Base-by-base conservation (phyloP, 2,329 filamentous ascomycete genomes). In the Aspergillus latus region DNA sequence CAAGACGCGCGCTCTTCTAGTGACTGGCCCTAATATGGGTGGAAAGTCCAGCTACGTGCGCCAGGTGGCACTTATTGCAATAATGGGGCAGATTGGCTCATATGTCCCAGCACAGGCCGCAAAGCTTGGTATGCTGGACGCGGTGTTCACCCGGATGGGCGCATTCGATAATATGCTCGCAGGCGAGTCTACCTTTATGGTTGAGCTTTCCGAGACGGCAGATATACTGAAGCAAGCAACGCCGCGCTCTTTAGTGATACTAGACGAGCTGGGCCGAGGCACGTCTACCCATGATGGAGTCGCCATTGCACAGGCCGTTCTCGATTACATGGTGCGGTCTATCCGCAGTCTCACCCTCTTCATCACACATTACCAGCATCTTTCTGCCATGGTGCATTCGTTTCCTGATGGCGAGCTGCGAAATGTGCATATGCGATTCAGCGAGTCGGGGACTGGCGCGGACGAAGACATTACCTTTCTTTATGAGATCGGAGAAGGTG, bases 1-100 rank as follows among this genome's bases (percentile, higher is more conserved):
- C 1, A 70, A 79, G 0, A 83, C 85, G 0, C 82, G 89, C 5
- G 90, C 91, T 2, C 84, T 97, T 64, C 87, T 97, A 54, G 88
- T 99, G 66, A 99, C 94, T 0, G 94, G 94, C 0, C 94, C 94
- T 30, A 99, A 99, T 77, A 99, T 99, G 94, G 94, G 94, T 66
- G 94, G 94, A 55, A 99, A 99, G 71, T 96, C 91, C n/a, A 94
- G 89, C 56, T 99, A 96, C 72, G 93, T 99, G 21, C 90, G 94
- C 52, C 90, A 92, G 63, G 86, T 96, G 44, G 93, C 94, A 8
- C 84, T 99, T 5, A 91, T 97, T 60, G 84, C 89, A 47, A 92
- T 99, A 66, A 92, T 99, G 78, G 92, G 91, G 6, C 94, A 99
- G 70, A 88, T 97, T 61, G 94, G 94, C 49, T 95, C 90, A 37